Evolutionary conservation across 2,329 filamentous ascomycete species (phyloP).

Genomic region (Claviceps quebecensis): DNA sequence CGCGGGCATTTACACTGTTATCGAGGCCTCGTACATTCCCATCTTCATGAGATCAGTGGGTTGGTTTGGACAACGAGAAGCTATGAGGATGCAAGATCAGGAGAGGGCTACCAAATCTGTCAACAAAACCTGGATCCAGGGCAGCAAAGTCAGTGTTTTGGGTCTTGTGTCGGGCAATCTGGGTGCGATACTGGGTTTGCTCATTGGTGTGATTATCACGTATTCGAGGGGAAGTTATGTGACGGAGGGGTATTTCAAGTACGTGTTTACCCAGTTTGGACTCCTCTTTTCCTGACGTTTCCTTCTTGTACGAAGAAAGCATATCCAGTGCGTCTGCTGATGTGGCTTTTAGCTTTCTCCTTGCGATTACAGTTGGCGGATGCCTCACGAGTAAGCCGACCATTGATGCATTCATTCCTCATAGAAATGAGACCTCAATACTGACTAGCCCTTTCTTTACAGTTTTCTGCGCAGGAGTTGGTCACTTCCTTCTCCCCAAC

Average conservation of each 20-base stretch:
- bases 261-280: neutral
- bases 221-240: constrained; percentile 9
- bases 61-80: constrained; percentile 1
- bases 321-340: neutral
- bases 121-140: constrained; percentile 7
- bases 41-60: constrained; percentile 11
- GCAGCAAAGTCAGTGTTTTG: constrained; percentile 9
- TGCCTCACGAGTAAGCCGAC: constrained; percentile 8
- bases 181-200: constrained; percentile 9
- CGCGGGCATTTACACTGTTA: constrained; percentile 9
- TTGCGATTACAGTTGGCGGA: constrained; percentile 9
- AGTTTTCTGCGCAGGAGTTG: constrained; percentile 7
- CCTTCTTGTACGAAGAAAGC: neutral
- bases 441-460: neutral
- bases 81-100: constrained; percentile 1
- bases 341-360: constrained; percentile 5
- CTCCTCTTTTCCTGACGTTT: neutral
- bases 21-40: constrained; percentile 10
- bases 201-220: constrained; percentile 10
- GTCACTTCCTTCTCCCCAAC: constrained; percentile 9
- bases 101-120: neutral
- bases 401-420: neutral
- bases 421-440: neutral
- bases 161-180: constrained; percentile 9
- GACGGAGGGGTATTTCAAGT: constrained; percentile 9